phyloP scores from a whole-genome alignment of 306 rosid species.

The Fragaria nilgerrensis region DNA sequence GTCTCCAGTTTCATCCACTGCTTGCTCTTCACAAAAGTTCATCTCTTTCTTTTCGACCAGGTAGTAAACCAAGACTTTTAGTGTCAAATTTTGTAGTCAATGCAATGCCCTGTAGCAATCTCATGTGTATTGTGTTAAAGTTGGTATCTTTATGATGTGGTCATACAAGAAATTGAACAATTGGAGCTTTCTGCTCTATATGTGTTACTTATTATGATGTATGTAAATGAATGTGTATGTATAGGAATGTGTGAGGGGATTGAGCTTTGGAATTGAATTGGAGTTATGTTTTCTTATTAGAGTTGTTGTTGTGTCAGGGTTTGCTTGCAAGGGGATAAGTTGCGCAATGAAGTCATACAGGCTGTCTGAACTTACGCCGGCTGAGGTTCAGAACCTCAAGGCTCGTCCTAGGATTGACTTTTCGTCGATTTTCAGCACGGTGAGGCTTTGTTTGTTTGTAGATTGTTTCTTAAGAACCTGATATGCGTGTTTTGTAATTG shows the following conservation, averaged over 20 bases:
- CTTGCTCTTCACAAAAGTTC: not conserved
- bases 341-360: conserved; percentile 73
- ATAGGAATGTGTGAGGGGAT: not conserved
- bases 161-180: not conserved
- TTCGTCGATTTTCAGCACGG: conserved; percentile 77
- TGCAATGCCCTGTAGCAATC: not conserved
- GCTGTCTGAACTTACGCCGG: conserved; percentile 59
- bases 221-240: not conserved
- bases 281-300: not conserved
- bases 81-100: not conserved
- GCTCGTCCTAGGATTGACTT: conserved; percentile 93
- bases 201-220: not conserved
- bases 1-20: conserved; percentile 1
- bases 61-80: conserved; percentile 10
- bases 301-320: conserved; percentile 27
- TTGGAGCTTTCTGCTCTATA: too few relatives aligned
- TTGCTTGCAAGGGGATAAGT: conserved; percentile 34
- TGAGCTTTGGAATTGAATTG: not conserved
- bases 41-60: conserved; percentile 20
- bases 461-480: not conserved
- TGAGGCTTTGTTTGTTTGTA: conserved; percentile 20
- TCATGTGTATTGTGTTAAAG: not conserved
- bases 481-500: too few relatives aligned
- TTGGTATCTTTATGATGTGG: not conserved
- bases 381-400: conserved; percentile 67